Evolutionary conservation across 257 asterid genomes (phyloP).

Genomic region (Solanum piurae): DNA sequence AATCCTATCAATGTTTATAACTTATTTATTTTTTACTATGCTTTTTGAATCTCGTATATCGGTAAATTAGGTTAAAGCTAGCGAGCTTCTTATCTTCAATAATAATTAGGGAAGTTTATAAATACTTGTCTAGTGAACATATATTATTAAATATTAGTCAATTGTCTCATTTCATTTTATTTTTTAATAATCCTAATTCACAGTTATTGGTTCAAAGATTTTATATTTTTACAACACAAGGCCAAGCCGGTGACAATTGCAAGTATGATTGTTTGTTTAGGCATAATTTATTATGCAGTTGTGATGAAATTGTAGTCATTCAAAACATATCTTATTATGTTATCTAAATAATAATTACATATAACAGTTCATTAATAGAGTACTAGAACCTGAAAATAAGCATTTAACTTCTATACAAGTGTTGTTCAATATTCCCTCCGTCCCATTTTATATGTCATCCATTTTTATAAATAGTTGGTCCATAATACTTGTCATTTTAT

Average conservation of each 20-base stretch:
- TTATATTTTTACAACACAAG: neutral
- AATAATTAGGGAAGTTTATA: neutral
- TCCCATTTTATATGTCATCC: too few relatives aligned
- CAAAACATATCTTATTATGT: neutral
- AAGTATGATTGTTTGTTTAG: too few relatives aligned
- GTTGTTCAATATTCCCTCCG: neutral
- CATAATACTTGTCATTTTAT: too few relatives aligned
- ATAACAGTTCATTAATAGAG: neutral
- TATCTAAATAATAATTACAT: neutral
- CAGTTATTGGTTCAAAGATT: neutral
- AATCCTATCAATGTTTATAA: neutral
- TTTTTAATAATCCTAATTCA: neutral
- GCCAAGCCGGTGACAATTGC: neutral
- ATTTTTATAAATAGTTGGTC: too few relatives aligned
- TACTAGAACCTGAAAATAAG: neutral
- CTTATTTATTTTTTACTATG: neutral
- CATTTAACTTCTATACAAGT: neutral
- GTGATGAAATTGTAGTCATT: neutral
- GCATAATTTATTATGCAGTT: neutral
- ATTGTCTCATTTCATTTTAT: neutral
- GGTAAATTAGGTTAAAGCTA: slow-evolving; percentile 13
- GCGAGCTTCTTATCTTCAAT: slow-evolving; percentile 19
- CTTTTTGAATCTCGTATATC: slow-evolving; percentile 21
- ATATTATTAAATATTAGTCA: neutral
- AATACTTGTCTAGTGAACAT: slow-evolving; percentile 1